A percentile compares a stretch with the other conserved stretches of the same genome.
phyloP scores from a whole-genome alignment of 2,329 filamentous ascomycete genomes.

The Arthrobotrys musiformis region DNA sequence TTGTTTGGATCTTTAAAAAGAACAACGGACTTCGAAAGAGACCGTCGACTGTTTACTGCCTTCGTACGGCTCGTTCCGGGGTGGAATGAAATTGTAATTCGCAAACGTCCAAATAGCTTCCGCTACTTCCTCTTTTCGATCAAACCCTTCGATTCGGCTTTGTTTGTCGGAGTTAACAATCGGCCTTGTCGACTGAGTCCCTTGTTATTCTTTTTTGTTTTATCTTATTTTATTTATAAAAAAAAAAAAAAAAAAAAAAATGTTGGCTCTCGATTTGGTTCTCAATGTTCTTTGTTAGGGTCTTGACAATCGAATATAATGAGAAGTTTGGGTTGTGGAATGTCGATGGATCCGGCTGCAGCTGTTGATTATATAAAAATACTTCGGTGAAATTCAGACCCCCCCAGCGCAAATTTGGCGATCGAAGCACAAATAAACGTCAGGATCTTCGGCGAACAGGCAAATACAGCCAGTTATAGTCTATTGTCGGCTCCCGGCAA shows the following conservation, averaged over 20 bases:
- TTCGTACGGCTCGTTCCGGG: conserved; percentile 42
- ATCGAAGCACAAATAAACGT: conserved; percentile 2
- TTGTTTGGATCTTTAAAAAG: neutral
- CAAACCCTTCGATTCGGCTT: conserved; percentile 6
- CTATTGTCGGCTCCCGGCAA: conserved; percentile 2
- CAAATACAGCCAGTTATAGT: neutral
- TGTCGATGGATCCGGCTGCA: conserved; percentile 7
- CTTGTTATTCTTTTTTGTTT: neutral
- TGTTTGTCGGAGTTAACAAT: conserved; percentile 2
- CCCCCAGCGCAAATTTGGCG: conserved; percentile 5
- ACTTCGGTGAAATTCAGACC: neutral
- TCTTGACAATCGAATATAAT: neutral
- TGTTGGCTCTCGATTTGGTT: neutral
- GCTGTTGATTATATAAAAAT: conserved; percentile 5
- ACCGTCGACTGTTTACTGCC: conserved; percentile 15
- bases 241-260: too few species aligned
- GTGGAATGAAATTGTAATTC: conserved; percentile 44
- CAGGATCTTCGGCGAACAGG: conserved; percentile 4
- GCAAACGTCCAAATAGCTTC: conserved; percentile 49
- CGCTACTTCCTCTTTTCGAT: conserved; percentile 12
- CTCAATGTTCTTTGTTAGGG: neutral
- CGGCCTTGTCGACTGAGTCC: too few species aligned
- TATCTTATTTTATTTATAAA: neutral
- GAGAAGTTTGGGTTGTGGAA: neutral
- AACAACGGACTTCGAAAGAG: conserved; percentile 1